Percentiles rank a stretch among this genome's conserved stretches.
Conservation (phyloP, 352 stramenopile genomes). For the Bremia lactucae region DNA sequence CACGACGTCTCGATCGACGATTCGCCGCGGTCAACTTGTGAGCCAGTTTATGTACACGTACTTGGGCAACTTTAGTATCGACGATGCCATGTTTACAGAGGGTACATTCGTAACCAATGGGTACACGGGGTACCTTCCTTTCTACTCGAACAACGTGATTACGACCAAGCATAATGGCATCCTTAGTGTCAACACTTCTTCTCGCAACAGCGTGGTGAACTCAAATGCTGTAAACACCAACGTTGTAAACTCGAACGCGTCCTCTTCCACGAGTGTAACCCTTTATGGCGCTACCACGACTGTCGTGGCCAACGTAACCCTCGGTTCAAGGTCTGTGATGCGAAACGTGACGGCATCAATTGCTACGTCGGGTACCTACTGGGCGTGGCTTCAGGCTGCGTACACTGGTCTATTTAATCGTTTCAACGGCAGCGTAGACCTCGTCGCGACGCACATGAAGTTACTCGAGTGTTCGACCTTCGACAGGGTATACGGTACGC, state of each 20-base stretch:
- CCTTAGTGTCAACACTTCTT: slow-evolving; percentile 30
- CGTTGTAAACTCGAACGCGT: slow-evolving; percentile 19
- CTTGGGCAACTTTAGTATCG: slow-evolving; percentile 32
- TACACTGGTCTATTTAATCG: slow-evolving; percentile 45
- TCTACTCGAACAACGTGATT: slow-evolving; percentile 28
- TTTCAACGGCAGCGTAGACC: slow-evolving; percentile 48
- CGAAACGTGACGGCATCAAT: slow-evolving; percentile 35
- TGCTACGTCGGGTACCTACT: slow-evolving; percentile 48
- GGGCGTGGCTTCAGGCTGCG: slow-evolving; percentile 44
- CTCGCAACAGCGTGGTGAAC: not conserved
- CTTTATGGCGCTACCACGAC: too few species aligned
- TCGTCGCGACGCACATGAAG: slow-evolving; percentile 51
- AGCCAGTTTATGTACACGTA: slow-evolving; percentile 33
- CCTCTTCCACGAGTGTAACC: slow-evolving; percentile 17
- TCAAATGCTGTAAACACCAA: not conserved
- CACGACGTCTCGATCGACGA: slow-evolving; percentile 21
- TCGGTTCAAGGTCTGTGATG: slow-evolving; percentile 23
- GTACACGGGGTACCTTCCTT: slow-evolving; percentile 36
- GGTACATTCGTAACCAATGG: slow-evolving; percentile 33
- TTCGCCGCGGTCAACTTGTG: slow-evolving; percentile 20
- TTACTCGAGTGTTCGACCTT: slow-evolving; percentile 55
- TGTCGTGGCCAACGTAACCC: slow-evolving; percentile 31
- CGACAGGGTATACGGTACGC: slow-evolving; percentile 35
- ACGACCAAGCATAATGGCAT: slow-evolving; percentile 50
- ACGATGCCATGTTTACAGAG: slow-evolving; percentile 21